Base-by-base conservation (phyloP, 768 basidiomycete species). In the Fibroporia radiculosa region DNA sequence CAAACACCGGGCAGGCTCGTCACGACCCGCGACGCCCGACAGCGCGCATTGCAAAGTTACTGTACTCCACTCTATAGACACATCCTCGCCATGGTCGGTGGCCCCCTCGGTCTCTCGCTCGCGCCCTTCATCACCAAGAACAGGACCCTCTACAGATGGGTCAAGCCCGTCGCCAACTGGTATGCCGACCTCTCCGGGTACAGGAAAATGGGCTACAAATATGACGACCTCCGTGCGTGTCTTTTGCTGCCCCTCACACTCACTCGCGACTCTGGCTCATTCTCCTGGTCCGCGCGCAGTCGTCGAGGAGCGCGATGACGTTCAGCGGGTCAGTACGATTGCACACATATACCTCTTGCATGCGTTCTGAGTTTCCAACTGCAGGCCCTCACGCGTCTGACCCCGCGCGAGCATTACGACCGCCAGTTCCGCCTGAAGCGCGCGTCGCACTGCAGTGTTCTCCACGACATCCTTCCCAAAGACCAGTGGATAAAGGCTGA, bases 201-300 rank as follows among this genome's bases (percentile, higher is more conserved):
- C 74, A 78, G 95, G 55, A 74, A 81, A 58, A 73, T 88, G 58
- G 95, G 95, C 54, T 78, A 97, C 67, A 80, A 76, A 59, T 93
- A 96, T 63, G 95, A 99, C 64, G 95, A 99, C 74, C 78, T 99
- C 59, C 71, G 89, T 92, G 55, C 65, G 89, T 77, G 42, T 51
- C 41, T 31, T 54, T 40, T 24, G n/a, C n/a, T n/a, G 16, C 19
- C 23, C 10, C 41, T 31, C 28, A 16, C 25, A 19, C 52, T 13
- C 40, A 33, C 33, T 45, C 42, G 40, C 45, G 52, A 38, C 36
- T 14, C 11, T 22, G 18, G 20, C 25, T 8, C 29, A 31, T 19
- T 37, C n/a, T 25, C 24, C 39, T 28, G 23, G 8, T 26, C 18
- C 20, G 5, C 19, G 18, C 18, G 19, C 31, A 80, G 84, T 95